Conservation (phyloP, 768 basidiomycete genomes). For the Mycena belliarum region DNA sequence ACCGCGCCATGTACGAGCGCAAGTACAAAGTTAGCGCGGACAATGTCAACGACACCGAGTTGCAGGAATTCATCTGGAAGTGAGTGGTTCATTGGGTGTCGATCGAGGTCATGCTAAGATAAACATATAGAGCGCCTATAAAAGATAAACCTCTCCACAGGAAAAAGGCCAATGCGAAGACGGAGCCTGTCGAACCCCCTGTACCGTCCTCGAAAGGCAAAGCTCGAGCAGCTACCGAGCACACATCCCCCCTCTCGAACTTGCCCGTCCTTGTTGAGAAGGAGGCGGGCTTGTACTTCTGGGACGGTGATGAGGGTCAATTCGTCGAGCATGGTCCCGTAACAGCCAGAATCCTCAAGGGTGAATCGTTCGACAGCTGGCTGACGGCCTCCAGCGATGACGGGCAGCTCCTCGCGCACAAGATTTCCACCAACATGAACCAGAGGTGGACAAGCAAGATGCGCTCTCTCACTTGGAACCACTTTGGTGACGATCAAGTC, state of each 20-base stretch:
- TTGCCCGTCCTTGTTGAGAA: conserved; percentile 34
- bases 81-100: conserved; percentile 39
- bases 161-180: conserved; percentile 18
- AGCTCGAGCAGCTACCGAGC: not conserved
- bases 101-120: not conserved
- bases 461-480: conserved; percentile 87
- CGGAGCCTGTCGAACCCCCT: conserved; percentile 5
- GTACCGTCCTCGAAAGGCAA: conserved; percentile 10
- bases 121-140: conserved; percentile 36
- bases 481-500: conserved; percentile 51
- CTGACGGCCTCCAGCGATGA: conserved; percentile 54
- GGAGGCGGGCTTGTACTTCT: conserved; percentile 61
- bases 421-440: conserved; percentile 68
- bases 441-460: conserved; percentile 63
- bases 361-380: conserved; percentile 56
- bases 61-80: conserved; percentile 84
- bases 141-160: conserved; percentile 21
- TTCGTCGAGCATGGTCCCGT: conserved; percentile 59
- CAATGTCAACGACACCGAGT: conserved; percentile 60
- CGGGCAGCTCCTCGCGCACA: conserved; percentile 59
- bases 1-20: conserved; percentile 95
- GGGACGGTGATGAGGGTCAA: conserved; percentile 51
- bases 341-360: conserved; percentile 52
- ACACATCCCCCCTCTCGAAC: conserved; percentile 18
- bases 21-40: conserved; percentile 79